Evolutionary conservation across 139 green algal genomes (phyloP), one percentile per base, ranked within the genome.

Genomic region (Chlorella vulgaris): DNA sequence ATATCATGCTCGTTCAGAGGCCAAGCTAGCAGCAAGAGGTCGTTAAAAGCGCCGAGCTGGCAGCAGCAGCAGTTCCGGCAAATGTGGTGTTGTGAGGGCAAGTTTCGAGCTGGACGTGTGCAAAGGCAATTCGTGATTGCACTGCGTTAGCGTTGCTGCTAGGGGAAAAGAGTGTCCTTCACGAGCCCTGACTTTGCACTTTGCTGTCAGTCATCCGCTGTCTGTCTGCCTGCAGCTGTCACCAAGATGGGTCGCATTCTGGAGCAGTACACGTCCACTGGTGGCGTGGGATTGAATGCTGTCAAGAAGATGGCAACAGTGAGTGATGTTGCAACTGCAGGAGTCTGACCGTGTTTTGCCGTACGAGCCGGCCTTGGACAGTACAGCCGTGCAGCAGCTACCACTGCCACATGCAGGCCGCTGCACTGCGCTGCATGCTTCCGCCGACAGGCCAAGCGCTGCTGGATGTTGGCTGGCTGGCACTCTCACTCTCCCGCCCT

Each of bases 231-330:
- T 51, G 85, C 82, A 35, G 83, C 83, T 22, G 84, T 93, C 5
- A 78, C 71, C 24, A 93, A 93, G 83, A 90, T 93, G 88, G 82
- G 65, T 22, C 82, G 82, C 55, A 82, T 93, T 50, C 68, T 93
- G 43, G 80, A 75, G 35, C 86, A 92, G 39, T 84, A 91, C 42
- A 83, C 51, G 38, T 36, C 40, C 1, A 62, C 66, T 2, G 84
- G 87, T 21, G 74, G 62, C 42, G 58, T 80, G 58, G 74, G 74
- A 28, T 28, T 80, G 5, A 80, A 80, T 55, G 15, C 74, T 7
- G 74, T 80, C 4, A 80, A 80, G 74, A 79, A 79, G 50, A 79
- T 79, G 73, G 73, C 73, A 2, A 18, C 38, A 53, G 73, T 79
- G 51, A 1, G 51, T 73, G 66, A 24, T n/a, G 29, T 43, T 5